Base-by-base conservation (phyloP, 805 yeast genomes). In the Saturnispora sanitii region DNA sequence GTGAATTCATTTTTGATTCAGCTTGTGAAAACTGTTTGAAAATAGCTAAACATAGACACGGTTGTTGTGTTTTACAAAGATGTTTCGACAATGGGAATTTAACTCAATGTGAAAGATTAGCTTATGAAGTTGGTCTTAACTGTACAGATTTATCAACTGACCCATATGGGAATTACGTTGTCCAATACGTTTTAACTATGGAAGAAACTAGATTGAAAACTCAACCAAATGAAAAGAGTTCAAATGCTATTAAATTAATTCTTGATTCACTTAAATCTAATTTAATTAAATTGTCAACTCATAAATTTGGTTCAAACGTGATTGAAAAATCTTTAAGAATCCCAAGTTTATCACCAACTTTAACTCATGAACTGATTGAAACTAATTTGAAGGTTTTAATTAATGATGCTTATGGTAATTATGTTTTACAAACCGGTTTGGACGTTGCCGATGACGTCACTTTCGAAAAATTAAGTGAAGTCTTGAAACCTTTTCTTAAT, bases 131-230 rank as follows among this genome's bases (percentile, higher is more conserved):
- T 34, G 82, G 92, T 17, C 69, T 68, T 38, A 69, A 79, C 53
- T 77, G 94, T 29, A 71, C 79, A 35, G 70, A 68, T 28, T 69
- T 92, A 40, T 79, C 94, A 15, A 69, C 83, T 43, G 96, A 92
- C 61, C 96, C 96, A 12, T 92, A 83, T 64, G 98, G 98, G 27
- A 92, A 92, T 60, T 92, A 92, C 60, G 97, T 92, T 38, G 87
- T 92, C 38, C 98, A 92, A 62, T 90, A 92, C 55, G 94, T 92
- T 18, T 66, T 83, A 47, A 57, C 57, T 35, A 59, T 59, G 61
- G 64, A 59, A 49, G 64, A 59, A 45, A 53, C 54, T 37, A 52
- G 64, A 40, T 45, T 58, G 33, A 54, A 61, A 38, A 46, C 51
- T 23, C 53, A 50, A 40, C 26, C 48, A 19, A 48, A 48, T 27